Evolutionary conservation across 768 basidiomycete genomes (phyloP), one percentile per base, ranked within the genome.

Genomic region (Psilocybe tampanensis): DNA sequence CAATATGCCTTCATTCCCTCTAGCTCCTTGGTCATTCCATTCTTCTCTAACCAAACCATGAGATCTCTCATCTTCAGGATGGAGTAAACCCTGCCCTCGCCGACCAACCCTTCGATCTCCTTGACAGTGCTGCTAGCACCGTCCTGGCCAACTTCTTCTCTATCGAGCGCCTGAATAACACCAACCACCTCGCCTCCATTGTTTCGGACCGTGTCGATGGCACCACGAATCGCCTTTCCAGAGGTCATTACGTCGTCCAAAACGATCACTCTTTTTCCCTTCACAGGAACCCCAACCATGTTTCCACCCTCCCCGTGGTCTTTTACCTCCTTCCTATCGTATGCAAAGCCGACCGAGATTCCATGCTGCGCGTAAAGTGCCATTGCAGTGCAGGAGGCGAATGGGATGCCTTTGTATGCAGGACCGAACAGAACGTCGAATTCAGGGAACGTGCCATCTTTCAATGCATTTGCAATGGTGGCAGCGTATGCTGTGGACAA

Each of bases 241-340:
- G 89, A 84, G 2, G 97, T 98, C 80, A 98, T 93, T 51, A 99
- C 97, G 63, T 99, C 96, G 77, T 99, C 96, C 32, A 98, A 79
- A 44, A 98, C 83, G 49, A 98, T 83, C 2, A 98, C 92, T 48
- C 81, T 79, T 69, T 90, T 88, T 21, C 90, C 93, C 52, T 81
- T 76, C n/a, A 97, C 81, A 2, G 89, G 75, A 2, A 89, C 87
- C 19, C 96, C 97, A 59, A 99, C 94, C 68, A 96, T 83, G 48
- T 81, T 79, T 0, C 96, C 96, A 3, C 97, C 96, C 71, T 99
- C 96, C 3, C 96, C 96, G 65, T 99, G 96, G 60, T 92, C 90
- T 70, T 99, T 99, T 21, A 78, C 86, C 72, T 99, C 96, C 73
- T 99, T 99, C 45, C 96, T 84, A 68, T 98, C 95, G 64, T 95